Base-by-base conservation (phyloP, 1,284 basidiomycete genomes). In the Anthracocystis setariae region DNA sequence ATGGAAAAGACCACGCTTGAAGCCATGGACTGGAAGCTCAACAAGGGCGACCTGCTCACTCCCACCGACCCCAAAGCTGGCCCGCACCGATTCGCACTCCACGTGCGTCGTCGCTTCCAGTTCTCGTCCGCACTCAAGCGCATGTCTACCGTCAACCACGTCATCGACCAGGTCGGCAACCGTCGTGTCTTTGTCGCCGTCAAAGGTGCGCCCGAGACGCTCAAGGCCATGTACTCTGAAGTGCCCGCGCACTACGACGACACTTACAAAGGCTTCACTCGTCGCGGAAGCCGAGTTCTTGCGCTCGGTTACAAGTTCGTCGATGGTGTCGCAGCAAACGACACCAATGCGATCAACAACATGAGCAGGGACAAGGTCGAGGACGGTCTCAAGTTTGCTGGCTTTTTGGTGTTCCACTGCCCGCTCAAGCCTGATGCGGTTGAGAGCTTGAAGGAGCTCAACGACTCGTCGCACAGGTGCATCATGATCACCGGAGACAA, bases 1-100 rank as follows among this genome's bases (percentile, higher is more conserved):
- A 99, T 99, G 95, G 95, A 99, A 84, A 95, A 95, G 85, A 95
- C 92, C 0, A 95, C 95, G 0, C 85, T 98, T 17, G 92, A 94
- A 72, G 91, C 93, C 1, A 87, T 98, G 45, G 90, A 92, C 60
- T 98, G 95, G 95, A 89, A 90, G 70, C 84, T 99, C 20, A 86
- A 86, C 37, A 91, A 90, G 84, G 92, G 92, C 87, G 74, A 68
- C 24, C 33, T 65, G 39, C 37, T 59, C 37, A 55, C 56, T 32
- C 63, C 82, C 39, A 45, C 58, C 44, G 64, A 71, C 39, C 62
- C 68, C 18, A 70, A 73, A 27, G 60, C 67, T 13, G 57, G 69
- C n/a, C 47, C 54, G 32, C 69, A 75, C 52, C 55, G 59, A 27
- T 63, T 61, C 20, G 55, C 54, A 23, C 71, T 82, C 27, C 68